Evolutionary conservation across 495 filamentous ascomycete genomes (phyloP), one percentile per base, ranked within the genome.

Genomic region (Tuber calosporum): DNA sequence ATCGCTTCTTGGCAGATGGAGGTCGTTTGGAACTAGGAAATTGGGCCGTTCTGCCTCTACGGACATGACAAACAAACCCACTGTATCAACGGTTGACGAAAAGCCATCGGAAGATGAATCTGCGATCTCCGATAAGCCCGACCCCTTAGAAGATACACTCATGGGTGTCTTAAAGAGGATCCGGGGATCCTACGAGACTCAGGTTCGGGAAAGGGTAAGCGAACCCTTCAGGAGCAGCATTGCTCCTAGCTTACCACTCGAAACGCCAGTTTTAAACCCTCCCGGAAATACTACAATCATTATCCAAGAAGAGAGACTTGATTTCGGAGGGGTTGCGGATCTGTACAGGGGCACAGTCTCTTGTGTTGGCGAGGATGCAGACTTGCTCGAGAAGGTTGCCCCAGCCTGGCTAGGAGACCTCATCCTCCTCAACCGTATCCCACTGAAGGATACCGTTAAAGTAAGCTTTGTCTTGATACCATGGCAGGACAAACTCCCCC

Each of bases 331-430:
- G 67, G 94, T 93, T 68, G 91, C 91, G 38, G 95, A 98, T 84
- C 84, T 98, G 7, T 98, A 96, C 81, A 86, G 93, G 80, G 96
- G 95, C 1, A 96, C 89, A 8, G 91, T 97, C 19, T 92, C 86
- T 58, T 88, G 87, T 4, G 86, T 94, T 20, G 92, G 91, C 11
- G 83, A 87, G 68, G 92, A 97, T 75, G 90, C 91, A 40, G 92
- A 96, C 82, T 82, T 90, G 22, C 89, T 99, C 40, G 94, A 98
- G 84, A 89, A 90, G 75, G 85, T 89, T 20, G 93, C 90, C 40
- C 95, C 95, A 7, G 89, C 90, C 82, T 99, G 95, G 95, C 85
- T 99, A 34, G 93, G 92, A 43, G 94, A 98, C 74, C 86, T 97
- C n/a, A 83, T 99, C 30, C 84, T 99, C 45, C 87, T 88, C 82